Conservation (phyloP, 257 asterid genomes). For the Penstemon davidsonii region DNA sequence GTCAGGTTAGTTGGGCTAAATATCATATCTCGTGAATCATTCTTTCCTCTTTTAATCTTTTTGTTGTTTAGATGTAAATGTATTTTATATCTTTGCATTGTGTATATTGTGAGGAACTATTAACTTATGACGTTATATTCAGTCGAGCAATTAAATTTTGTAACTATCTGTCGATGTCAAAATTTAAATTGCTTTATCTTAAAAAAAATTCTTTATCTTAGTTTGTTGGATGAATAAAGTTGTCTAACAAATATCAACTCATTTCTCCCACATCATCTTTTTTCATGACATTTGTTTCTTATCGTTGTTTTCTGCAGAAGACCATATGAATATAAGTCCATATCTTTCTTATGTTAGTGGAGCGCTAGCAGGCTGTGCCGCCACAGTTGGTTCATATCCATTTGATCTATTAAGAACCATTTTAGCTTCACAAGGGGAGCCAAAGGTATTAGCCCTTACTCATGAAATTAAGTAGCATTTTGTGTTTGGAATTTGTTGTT, state of each 20-base stretch:
- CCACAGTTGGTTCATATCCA: conserved; percentile 94
- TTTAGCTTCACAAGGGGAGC: conserved; percentile 98
- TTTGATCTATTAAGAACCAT: conserved; percentile 91
- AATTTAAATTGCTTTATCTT: background rate
- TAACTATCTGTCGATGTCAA: too few species aligned
- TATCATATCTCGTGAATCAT: background rate
- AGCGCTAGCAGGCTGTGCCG: conserved; percentile 93
- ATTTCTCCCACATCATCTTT: background rate
- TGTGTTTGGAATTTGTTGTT: background rate
- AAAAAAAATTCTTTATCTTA: background rate
- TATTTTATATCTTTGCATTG: conserved; percentile 11
- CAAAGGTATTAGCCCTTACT: conserved; percentile 60
- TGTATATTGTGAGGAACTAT: background rate
- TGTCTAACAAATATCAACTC: background rate
- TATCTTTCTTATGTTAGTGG: conserved; percentile 87
- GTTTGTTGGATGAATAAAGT: background rate
- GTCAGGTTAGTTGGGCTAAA: conserved; percentile 51
- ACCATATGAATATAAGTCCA: conserved; percentile 75
- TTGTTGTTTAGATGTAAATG: background rate
- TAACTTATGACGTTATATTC: background rate
- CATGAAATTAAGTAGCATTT: conserved; percentile 1
- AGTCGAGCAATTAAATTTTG: too few species aligned
- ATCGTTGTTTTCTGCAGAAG: conserved; percentile 53
- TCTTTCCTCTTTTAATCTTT: conserved; percentile 12
- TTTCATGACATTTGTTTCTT: conserved; percentile 17